A percentile compares a stretch with the other conserved stretches of the same genome.
These are phyloP conservation scores for Polyporus arcularius DNA, from an alignment of 768 basidiomycete genomes.

Conservation along the genomic window DNA sequence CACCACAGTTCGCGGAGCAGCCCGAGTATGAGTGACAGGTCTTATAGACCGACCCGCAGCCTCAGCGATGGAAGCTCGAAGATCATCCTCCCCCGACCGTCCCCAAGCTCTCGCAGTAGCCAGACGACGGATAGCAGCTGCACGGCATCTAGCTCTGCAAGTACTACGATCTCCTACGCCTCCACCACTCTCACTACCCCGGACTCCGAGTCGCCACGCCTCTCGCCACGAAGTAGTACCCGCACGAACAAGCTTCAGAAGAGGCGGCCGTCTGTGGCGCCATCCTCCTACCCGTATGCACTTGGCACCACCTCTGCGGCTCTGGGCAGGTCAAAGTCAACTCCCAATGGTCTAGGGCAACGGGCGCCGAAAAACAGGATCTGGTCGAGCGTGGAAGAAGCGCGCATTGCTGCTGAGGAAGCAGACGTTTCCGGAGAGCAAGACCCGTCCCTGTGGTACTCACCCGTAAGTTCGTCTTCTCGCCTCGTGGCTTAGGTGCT, in stretches of 20 bases:
- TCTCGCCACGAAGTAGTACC: conserved; percentile 17
- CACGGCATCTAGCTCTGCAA: conserved; percentile 13
- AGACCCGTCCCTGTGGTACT: conserved; percentile 12
- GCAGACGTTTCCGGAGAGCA: conserved; percentile 7
- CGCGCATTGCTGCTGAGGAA: conserved; percentile 13
- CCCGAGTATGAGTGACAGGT: conserved; percentile 10
- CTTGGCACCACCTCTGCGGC: background rate
- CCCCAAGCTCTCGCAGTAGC: conserved; percentile 15
- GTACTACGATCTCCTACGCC: conserved; percentile 9
- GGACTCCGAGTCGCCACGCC: conserved; percentile 12
- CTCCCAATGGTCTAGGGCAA: conserved; percentile 17
- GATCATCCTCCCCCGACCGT: background rate
- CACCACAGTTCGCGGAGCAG: conserved; percentile 6
- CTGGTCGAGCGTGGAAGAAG: conserved; percentile 18
- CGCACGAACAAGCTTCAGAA: conserved; percentile 23
- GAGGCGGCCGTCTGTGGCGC: conserved; percentile 18
- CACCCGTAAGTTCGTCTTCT: conserved; percentile 17
- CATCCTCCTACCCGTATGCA: conserved; percentile 14
- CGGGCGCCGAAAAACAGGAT: conserved; percentile 12
- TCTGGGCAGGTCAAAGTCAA: conserved; percentile 20
- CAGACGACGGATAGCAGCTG: conserved; percentile 13
- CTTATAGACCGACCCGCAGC: conserved; percentile 15
- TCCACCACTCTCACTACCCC: conserved; percentile 23
- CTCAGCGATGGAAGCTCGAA: conserved; percentile 15
- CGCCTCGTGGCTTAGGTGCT: conserved; percentile 12